Evolutionary conservation across 2,329 filamentous ascomycete species (phyloP), one percentile per base, ranked within the genome.

Genomic region (Clonostachys chloroleuca): DNA sequence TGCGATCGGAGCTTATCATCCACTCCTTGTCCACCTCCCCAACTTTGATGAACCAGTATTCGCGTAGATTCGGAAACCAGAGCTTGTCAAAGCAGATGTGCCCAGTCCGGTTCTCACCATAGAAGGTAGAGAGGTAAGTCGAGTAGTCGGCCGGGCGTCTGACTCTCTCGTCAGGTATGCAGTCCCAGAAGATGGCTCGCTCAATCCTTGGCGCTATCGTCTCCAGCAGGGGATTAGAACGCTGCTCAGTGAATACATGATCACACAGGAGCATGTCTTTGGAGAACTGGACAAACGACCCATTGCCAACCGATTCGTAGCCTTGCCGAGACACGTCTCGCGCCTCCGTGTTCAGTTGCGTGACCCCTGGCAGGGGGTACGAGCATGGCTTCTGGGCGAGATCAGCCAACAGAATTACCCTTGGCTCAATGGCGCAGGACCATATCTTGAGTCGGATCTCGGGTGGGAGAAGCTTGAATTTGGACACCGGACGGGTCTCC

Each of bases 1-100:
- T 54, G 34, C 47, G 54, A 44, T 68, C 62, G n/a, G 60, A 57
- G 24, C 56, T 57, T 24, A 68, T 54, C 55, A 61, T 61, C 66
- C 66, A 68, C 12, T 56, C 61, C 39, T 57, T 54, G 42, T 67
- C 63, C 12, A 69, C 59, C 43, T 67, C 63, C 18, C 65, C 66
- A 47, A 69, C 57, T 49, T 69, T 68, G 49, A 69, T 58, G 49
- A 68, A 64, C 66, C 66, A 69, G 17, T 68, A 48, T 16, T 68
- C 64, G 35, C 60, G 56, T 42, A 68, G 49, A 49, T 67, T 68
- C 5, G 66, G 66, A 41, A 69, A 69, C 63, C 64, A 66, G 39
- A 68, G 61, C 16, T 61, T 59, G 47, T 65, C 62, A 45, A 68
- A 66, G 39, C 64, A 63, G 35, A 68, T 60, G 48, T 59, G 59